Conservation (phyloP, 306 rosid species). For the Calophaca sinica region DNA sequence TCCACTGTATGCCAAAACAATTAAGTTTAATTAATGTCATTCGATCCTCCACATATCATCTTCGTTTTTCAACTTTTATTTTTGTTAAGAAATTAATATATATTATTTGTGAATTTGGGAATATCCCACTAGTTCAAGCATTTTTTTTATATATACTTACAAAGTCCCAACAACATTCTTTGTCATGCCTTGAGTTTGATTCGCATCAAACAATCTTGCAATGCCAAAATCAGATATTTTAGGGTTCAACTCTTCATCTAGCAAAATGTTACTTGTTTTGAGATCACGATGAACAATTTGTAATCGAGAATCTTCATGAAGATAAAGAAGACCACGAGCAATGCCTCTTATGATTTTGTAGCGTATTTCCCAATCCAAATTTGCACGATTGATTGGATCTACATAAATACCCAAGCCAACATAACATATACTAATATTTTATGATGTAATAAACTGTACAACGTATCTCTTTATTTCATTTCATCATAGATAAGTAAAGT, state of each 20-base stretch:
- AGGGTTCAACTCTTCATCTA: slow-evolving; percentile 56
- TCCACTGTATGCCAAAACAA: slow-evolving; percentile 45
- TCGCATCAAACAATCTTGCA: slow-evolving; percentile 53
- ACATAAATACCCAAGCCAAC: background rate
- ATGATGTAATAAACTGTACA: background rate
- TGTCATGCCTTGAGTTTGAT: slow-evolving; percentile 48
- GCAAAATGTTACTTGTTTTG: slow-evolving; percentile 58
- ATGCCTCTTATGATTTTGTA: slow-evolving; percentile 52
- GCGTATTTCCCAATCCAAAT: slow-evolving; percentile 56
- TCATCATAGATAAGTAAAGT: background rate
- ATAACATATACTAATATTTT: background rate
- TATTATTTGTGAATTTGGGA: background rate
- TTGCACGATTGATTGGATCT: slow-evolving; percentile 36
- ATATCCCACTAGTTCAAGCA: background rate
- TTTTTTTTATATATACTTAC: slow-evolving; percentile 47
- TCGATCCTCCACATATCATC: no score
- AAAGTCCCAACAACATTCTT: slow-evolving; percentile 63
- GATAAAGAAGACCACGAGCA: slow-evolving; percentile 59
- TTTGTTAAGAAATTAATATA: background rate
- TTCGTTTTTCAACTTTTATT: background rate
- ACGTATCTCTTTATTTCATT: background rate
- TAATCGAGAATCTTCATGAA: slow-evolving; percentile 63
- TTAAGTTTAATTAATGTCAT: background rate
- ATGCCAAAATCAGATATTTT: slow-evolving; percentile 72
- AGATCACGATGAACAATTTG: slow-evolving; percentile 64